Evolutionary conservation across 2,329 filamentous ascomycete species (phyloP).

Genomic region (Knoxdaviesia capensis): DNA sequence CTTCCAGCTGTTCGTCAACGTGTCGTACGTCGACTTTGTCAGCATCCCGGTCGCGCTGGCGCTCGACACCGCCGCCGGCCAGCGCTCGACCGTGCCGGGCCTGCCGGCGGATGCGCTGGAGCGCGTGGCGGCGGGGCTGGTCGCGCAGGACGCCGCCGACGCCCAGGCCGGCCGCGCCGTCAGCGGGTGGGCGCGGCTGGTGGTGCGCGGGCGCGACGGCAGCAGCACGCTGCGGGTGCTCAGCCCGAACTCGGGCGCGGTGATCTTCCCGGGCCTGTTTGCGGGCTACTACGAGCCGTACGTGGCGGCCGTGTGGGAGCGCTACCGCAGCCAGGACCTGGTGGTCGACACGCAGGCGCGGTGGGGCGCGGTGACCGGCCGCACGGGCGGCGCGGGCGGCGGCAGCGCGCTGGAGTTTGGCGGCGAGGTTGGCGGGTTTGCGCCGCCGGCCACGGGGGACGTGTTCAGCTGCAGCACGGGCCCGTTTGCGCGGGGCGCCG

Average conservation of each 20-base stretch:
- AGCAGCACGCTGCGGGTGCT: conserved; percentile 24
- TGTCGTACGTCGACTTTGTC: conserved; percentile 61
- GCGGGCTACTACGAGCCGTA: conserved; percentile 27
- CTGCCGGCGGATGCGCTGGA: conserved; percentile 24
- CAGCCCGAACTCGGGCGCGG: conserved; percentile 29
- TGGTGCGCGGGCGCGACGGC: conserved; percentile 20
- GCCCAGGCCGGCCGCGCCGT: too few species aligned
- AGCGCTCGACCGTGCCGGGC: conserved; percentile 25
- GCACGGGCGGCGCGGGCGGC: conserved; percentile 14
- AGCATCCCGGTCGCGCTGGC: conserved; percentile 38
- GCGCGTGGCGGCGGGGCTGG: conserved; percentile 22
- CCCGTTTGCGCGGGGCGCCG: conserved; percentile 27
- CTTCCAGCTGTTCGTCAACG: conserved; percentile 42
- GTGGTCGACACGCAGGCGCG: conserved; percentile 31
- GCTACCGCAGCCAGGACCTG: conserved; percentile 23
- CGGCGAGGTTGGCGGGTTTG: conserved; percentile 17
- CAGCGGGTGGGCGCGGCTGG: conserved; percentile 29
- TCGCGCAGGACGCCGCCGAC: conserved; percentile 21
- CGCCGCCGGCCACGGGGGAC: conserved; percentile 24
- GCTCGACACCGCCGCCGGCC: conserved; percentile 25
- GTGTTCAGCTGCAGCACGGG: conserved; percentile 34
- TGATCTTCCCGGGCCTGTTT: conserved; percentile 23
- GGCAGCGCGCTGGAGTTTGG: conserved; percentile 18
- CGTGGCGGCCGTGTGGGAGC: conserved; percentile 29
- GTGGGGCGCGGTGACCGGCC: conserved; percentile 27